Base-by-base conservation (phyloP, 2,329 filamentous ascomycete genomes). In the Penicillium sp. region DNA sequence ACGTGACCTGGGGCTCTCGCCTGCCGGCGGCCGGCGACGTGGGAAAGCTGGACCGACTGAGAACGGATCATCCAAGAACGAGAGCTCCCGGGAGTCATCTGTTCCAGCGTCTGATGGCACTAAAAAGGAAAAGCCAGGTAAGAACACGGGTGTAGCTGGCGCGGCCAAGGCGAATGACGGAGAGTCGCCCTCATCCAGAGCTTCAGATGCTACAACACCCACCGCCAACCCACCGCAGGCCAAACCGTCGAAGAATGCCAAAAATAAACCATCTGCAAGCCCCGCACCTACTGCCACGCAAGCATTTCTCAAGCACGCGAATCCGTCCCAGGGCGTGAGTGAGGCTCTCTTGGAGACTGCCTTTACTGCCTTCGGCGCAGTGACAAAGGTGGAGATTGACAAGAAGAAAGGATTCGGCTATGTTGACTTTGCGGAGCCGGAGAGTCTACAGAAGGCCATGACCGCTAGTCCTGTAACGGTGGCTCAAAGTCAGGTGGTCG, bases 361-460 rank as follows among this genome's bases (percentile, higher is more conserved):
- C 1, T 79, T 96, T 58, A 74, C 80, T 30, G 64, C 68, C 0
- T 94, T 87, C 52, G 90, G 90, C 1, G 63, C 76, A 1, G 77
- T 95, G 30, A 77, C 77, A 0, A 83, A 79, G 48, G 85, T 95
- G 12, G 90, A 95, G 54, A 90, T 96, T 37, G 90, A 96, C 60
- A 89, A 88, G 62, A 84, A 89, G 55, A 95, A 95, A 62, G 88
- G 88, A 0, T 94, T 95, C 55, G 90, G 88, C 2, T 95, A 95
- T 59, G 82, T 94, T 26, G 85, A 95, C 47, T 96, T 95, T 66
- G 75, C 77, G 7, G 80, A 87, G 14, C 74, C 82, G 1, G 79
- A 81, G 6, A 74, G 76, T 7, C 71, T 96, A 16, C 77, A 77
- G 52, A 87, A 85, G 55, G 90, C 90, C 4, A 80, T 95, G 56